Evolutionary conservation across 2,329 filamentous ascomycete genomes (phyloP).

Genomic region (Calonectria fujianensis): DNA sequence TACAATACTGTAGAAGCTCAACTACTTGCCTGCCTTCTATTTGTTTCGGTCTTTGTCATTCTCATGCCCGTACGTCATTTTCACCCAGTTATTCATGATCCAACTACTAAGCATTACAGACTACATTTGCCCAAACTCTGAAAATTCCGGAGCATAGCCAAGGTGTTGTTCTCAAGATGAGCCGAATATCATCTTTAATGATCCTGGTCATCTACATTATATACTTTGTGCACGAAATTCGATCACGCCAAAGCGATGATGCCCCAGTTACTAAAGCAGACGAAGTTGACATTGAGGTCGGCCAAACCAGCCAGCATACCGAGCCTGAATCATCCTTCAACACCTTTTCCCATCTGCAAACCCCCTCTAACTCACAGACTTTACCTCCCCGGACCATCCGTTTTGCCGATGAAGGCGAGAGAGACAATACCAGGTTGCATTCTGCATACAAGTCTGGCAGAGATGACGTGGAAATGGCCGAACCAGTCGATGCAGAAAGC

Average conservation of each 20-base stretch:
- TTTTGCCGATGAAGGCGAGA: slow-evolving; percentile 51
- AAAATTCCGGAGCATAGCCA: slow-evolving; percentile 72
- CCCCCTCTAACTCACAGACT: slow-evolving; percentile 36
- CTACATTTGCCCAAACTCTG: slow-evolving; percentile 70
- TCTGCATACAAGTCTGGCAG: not conserved
- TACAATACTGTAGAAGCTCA: slow-evolving; percentile 59
- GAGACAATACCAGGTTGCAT: not conserved
- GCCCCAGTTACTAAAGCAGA: slow-evolving; percentile 77
- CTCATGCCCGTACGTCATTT: slow-evolving; percentile 58
- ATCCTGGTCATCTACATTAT: slow-evolving; percentile 82
- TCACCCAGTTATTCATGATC: too few relatives aligned
- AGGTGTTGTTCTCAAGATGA: slow-evolving; percentile 80
- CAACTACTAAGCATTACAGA: slow-evolving; percentile 50
- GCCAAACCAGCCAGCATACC: not conserved
- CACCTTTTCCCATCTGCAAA: slow-evolving; percentile 11
- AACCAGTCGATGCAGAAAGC: slow-evolving; percentile 32
- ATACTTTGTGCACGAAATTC: slow-evolving; percentile 86
- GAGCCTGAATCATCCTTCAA: slow-evolving; percentile 7
- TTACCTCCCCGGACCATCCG: slow-evolving; percentile 54
- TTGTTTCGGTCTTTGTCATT: slow-evolving; percentile 63
- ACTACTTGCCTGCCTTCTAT: slow-evolving; percentile 60
- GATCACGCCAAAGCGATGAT: slow-evolving; percentile 67
- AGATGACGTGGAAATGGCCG: slow-evolving; percentile 28
- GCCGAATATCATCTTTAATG: slow-evolving; percentile 85
- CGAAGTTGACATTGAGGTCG: slow-evolving; percentile 70